Evolutionary conservation across 2,329 filamentous ascomycete genomes (phyloP).

Genomic region (Aspergillus terreus): DNA sequence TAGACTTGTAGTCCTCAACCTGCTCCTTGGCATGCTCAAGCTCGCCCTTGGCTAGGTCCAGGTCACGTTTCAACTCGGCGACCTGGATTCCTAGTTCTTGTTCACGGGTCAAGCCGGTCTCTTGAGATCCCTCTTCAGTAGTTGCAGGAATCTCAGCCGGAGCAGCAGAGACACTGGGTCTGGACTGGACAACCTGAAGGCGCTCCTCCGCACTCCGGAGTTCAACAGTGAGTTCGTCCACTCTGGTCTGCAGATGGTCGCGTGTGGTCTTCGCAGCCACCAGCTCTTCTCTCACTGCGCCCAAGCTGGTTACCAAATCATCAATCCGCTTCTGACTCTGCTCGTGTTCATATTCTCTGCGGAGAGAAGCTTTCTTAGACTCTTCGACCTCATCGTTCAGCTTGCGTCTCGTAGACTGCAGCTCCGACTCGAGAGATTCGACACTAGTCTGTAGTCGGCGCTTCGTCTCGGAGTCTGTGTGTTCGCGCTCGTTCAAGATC

Average conservation of each 20-base stretch:
- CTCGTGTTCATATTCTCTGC: conserved; percentile 85
- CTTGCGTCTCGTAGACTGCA: conserved; percentile 75
- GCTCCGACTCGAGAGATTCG: conserved; percentile 74
- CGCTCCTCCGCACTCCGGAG: conserved; percentile 87
- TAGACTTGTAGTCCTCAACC: conserved; percentile 80
- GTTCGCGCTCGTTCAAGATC: conserved; percentile 85
- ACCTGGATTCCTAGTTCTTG: conserved; percentile 82
- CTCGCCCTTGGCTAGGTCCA: conserved; percentile 76
- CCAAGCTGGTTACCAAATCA: conserved; percentile 75
- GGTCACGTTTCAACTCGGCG: conserved; percentile 78
- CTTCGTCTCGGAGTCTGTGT: conserved; percentile 75
- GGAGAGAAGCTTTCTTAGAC: conserved; percentile 72
- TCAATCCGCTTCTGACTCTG: conserved; percentile 90
- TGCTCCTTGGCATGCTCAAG: conserved; percentile 77
- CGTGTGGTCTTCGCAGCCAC: conserved; percentile 80
- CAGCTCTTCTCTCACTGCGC: conserved; percentile 80
- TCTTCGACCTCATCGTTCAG: conserved; percentile 80
- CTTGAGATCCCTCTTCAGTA: conserved; percentile 49
- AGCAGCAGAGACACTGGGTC: conserved; percentile 62
- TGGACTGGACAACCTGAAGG: conserved; percentile 74
- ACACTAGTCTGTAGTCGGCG: conserved; percentile 74
- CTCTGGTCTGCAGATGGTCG: conserved; percentile 82
- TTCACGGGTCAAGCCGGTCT: conserved; percentile 59
- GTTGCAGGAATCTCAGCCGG: conserved; percentile 36
- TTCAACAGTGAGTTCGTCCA: conserved; percentile 85